phyloP scores from a whole-genome alignment of 1,284 basidiomycete species.

The Trichosporon inkin region DNA sequence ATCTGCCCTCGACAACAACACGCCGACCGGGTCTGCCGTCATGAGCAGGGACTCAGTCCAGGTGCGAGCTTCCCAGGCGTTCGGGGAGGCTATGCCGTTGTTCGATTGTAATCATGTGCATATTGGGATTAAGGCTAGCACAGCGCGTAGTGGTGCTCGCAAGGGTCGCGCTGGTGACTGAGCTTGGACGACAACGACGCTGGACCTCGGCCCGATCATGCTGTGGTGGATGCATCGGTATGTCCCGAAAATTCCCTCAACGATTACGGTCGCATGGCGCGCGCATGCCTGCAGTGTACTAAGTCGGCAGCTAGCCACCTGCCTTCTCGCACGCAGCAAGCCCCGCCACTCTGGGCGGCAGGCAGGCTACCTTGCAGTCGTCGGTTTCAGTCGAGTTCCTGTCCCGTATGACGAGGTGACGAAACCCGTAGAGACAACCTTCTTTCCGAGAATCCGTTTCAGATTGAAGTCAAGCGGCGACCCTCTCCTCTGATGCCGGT shows the following conservation, averaged over 20 bases:
- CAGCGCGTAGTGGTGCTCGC: neutral
- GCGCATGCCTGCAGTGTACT: too few relatives aligned
- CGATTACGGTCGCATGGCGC: neutral
- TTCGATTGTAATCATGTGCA: slow-evolving; percentile 3
- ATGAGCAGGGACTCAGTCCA: neutral
- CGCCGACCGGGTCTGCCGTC: neutral
- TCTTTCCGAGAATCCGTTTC: neutral
- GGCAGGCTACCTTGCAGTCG: neutral
- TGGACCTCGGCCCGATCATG: neutral
- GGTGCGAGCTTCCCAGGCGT: neutral
- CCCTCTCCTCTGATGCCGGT: neutral
- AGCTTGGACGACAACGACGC: neutral
- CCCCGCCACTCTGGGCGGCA: neutral
- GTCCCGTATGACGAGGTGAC: slow-evolving; percentile 1
- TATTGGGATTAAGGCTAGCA: slow-evolving; percentile 8
- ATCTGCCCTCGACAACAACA: neutral
- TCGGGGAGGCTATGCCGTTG: slow-evolving; percentile 4
- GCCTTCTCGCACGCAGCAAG: neutral
- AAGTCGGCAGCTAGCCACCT: too few relatives aligned
- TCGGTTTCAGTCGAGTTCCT: neutral
- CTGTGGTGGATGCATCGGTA: neutral
- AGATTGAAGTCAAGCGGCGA: neutral
- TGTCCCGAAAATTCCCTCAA: neutral
- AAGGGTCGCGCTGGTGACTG: neutral
- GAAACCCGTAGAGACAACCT: slow-evolving; percentile 4